Evolutionary conservation across 1,139 yeast species (phyloP).

Genomic region (Chernovozyma sophiae-reginae): DNA sequence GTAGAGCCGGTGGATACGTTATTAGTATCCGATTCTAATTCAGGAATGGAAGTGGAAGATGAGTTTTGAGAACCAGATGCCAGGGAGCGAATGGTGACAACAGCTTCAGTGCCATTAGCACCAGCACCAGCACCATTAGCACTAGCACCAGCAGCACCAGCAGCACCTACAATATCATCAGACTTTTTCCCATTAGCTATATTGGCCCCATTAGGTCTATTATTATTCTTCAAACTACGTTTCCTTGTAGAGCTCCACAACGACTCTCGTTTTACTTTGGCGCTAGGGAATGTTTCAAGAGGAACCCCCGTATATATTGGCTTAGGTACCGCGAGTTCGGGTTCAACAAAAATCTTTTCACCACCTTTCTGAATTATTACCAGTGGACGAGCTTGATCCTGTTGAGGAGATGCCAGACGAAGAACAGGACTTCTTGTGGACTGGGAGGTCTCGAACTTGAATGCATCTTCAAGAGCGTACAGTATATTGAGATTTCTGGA

Average conservation of each 20-base stretch:
- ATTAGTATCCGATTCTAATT: background rate
- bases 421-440: background rate
- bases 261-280: constrained; percentile 49
- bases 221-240: constrained; percentile 7
- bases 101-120: no score
- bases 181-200: background rate
- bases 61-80: background rate
- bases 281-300: constrained; percentile 57
- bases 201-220: background rate
- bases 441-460: background rate
- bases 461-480: background rate
- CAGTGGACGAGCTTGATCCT: background rate
- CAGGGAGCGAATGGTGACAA: constrained; percentile 1
- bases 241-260: constrained; percentile 35
- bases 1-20: background rate
- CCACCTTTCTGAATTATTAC: constrained; percentile 13
- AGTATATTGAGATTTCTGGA: background rate
- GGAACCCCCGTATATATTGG: constrained; percentile 66
- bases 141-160: background rate
- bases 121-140: constrained; percentile 3
- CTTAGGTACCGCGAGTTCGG: constrained; percentile 47
- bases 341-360: constrained; percentile 45
- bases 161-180: background rate
- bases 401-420: background rate
- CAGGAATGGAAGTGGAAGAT: background rate